These are phyloP conservation scores for Speleostelium caveatum DNA, from an alignment of 78 protist genomes.

Conservation along the genomic window DNA sequence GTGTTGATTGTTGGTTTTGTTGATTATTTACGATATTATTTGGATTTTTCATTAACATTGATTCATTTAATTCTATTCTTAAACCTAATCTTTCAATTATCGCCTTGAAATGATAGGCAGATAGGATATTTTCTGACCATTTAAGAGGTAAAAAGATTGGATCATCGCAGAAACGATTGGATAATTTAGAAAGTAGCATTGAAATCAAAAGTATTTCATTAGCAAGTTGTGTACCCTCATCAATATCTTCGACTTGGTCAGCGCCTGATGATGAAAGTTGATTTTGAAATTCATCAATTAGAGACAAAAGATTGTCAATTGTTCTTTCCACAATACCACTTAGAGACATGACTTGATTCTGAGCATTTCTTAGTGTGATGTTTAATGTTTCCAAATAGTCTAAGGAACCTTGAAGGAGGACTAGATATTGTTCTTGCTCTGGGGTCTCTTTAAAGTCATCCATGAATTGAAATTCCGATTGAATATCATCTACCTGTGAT, in stretches of 20 bases:
- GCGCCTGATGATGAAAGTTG: not conserved
- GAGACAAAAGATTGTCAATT: slow-evolving; percentile 33
- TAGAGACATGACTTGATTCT: slow-evolving; percentile 55
- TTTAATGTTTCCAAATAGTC: slow-evolving; percentile 62
- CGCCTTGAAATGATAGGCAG: slow-evolving; percentile 49
- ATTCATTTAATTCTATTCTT: slow-evolving; percentile 15
- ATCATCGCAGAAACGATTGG: slow-evolving; percentile 24
- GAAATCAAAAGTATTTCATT: slow-evolving; percentile 26
- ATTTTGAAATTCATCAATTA: slow-evolving; percentile 43
- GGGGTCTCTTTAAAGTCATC: slow-evolving; percentile 72
- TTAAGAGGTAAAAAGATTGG: slow-evolving; percentile 25
- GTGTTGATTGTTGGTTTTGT: not conserved
- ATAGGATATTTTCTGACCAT: slow-evolving; percentile 27
- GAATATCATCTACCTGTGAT: not conserved
- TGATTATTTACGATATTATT: not conserved
- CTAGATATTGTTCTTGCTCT: slow-evolving; percentile 62
- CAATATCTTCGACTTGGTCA: slow-evolving; percentile 33
- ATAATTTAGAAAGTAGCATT: slow-evolving; percentile 53
- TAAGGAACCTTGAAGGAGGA: slow-evolving; percentile 39
- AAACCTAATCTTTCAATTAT: slow-evolving; percentile 49
- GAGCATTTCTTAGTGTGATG: slow-evolving; percentile 32
- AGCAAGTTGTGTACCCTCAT: slow-evolving; percentile 31
- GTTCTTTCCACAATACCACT: slow-evolving; percentile 43
- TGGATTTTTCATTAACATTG: slow-evolving; percentile 3
- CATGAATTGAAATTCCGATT: slow-evolving; percentile 62